Conservation (phyloP, 2,329 filamentous ascomycete genomes). For the Nemania sp. region DNA sequence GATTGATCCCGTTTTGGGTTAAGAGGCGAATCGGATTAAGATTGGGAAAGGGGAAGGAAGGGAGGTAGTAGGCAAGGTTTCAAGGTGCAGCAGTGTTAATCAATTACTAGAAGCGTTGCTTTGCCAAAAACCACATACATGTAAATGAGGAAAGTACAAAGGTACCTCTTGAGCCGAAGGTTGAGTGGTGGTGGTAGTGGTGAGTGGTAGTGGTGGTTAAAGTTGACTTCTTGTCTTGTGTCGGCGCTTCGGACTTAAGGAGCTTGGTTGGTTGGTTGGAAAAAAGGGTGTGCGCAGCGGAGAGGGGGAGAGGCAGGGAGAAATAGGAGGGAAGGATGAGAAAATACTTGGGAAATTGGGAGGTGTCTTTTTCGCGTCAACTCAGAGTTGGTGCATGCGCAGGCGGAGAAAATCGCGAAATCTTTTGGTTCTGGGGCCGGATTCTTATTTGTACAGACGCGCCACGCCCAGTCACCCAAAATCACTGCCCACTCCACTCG, state of each 20-base stretch:
- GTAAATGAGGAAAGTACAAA: constrained; percentile 31
- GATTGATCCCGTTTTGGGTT: constrained; percentile 32
- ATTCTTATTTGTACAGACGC: constrained; percentile 50
- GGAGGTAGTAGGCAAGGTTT: constrained; percentile 9
- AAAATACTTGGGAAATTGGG: constrained; percentile 44
- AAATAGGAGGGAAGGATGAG: constrained; percentile 44
- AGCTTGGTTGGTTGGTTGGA: constrained; percentile 24
- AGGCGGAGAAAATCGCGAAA: constrained; percentile 43
- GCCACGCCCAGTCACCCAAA: constrained; percentile 36
- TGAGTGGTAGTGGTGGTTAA: constrained; percentile 27
- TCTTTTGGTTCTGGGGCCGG: constrained; percentile 47
- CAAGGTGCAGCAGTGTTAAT: constrained; percentile 21
- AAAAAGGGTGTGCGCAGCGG: constrained; percentile 28
- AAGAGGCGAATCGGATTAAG: constrained; percentile 34
- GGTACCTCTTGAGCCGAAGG: constrained; percentile 26
- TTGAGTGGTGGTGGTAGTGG: constrained; percentile 25
- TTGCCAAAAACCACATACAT: constrained; percentile 6
- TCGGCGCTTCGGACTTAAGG: constrained; percentile 40
- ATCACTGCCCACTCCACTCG: constrained; percentile 37
- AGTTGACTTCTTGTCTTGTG: constrained; percentile 15
- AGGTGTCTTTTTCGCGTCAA: constrained; percentile 40
- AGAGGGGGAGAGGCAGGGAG: constrained; percentile 37
- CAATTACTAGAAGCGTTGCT: constrained; percentile 29
- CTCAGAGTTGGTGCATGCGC: constrained; percentile 28
- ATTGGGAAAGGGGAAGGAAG: constrained; percentile 20